Evolutionary conservation across 371 early-diverging fungal genomes (phyloP).

Genomic region (Actinomucor elegans): DNA sequence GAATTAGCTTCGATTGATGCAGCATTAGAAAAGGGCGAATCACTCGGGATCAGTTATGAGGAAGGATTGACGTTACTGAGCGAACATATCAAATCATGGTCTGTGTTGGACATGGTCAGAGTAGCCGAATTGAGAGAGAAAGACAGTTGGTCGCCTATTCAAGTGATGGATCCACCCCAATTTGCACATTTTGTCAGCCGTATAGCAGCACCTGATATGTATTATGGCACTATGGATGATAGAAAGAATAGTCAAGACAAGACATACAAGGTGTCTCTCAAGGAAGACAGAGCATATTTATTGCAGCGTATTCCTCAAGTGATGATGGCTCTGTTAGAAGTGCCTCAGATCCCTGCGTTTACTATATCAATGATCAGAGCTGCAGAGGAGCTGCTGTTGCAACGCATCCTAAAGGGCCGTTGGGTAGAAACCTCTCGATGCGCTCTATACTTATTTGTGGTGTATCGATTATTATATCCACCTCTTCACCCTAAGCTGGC

Average conservation of each 20-base stretch:
- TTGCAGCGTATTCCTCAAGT: constrained; percentile 9
- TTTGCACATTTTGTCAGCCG: constrained; percentile 39
- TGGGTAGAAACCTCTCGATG: constrained; percentile 57
- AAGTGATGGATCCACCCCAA: constrained; percentile 25
- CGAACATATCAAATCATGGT: constrained; percentile 31
- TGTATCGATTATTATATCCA: constrained; percentile 71
- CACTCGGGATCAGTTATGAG: background rate
- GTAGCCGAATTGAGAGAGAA: constrained; percentile 6
- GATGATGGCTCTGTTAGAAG: constrained; percentile 16
- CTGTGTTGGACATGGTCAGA: constrained; percentile 31
- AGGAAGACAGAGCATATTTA: constrained; percentile 8
- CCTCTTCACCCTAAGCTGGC: constrained; percentile 67
- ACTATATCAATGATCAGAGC: constrained; percentile 23
- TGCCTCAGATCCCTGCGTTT: constrained; percentile 33
- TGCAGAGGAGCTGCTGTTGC: constrained; percentile 20
- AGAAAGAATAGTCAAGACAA: background rate
- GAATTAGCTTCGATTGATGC: constrained; percentile 9
- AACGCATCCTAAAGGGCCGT: constrained; percentile 24
- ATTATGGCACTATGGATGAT: constrained; percentile 10
- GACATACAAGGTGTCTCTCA: constrained; percentile 1
- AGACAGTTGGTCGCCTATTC: constrained; percentile 20
- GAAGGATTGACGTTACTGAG: constrained; percentile 6
- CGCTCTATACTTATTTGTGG: constrained; percentile 60
- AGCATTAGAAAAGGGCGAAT: constrained; percentile 15
- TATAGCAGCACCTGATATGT: constrained; percentile 32